Conservation (phyloP, 306 rosid species). For the Begonia fuchsioides region DNA sequence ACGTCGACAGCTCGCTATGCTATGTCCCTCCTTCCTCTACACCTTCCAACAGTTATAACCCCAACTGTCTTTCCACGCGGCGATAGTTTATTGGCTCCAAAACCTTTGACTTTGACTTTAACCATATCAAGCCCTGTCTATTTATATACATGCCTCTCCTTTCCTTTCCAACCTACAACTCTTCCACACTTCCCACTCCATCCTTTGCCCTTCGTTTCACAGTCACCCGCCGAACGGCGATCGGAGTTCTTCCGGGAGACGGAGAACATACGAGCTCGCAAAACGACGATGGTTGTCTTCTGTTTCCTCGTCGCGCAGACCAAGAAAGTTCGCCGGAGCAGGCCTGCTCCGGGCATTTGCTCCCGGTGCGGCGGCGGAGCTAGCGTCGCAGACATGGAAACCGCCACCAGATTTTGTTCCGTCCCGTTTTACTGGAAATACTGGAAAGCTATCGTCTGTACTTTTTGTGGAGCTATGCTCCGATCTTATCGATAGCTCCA, state of each 20-base stretch:
- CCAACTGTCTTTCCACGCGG: too few species aligned
- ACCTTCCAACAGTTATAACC: too few species aligned
- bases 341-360: constrained; percentile 69
- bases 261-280: too few species aligned
- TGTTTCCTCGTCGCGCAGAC: constrained; percentile 71
- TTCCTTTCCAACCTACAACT: too few species aligned
- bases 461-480: constrained; percentile 72
- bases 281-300: constrained; percentile 43
- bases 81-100: too few species aligned
- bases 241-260: neutral
- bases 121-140: too few species aligned
- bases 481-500: constrained; percentile 33
- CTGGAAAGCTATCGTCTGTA: constrained; percentile 63
- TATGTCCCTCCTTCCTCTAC: too few species aligned
- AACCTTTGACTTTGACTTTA: too few species aligned
- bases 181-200: too few species aligned
- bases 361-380: constrained; percentile 71
- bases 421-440: constrained; percentile 51
- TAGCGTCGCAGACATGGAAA: constrained; percentile 67
- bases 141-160: too few species aligned
- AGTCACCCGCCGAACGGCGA: neutral
- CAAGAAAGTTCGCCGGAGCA: constrained; percentile 42
- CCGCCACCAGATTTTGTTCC: constrained; percentile 52
- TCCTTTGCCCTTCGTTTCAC: too few species aligned
- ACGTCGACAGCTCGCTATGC: too few species aligned